A percentile compares a stretch with the other conserved stretches of the same genome.
Conservation (phyloP, 352 stramenopile species). For the Aphanomyces euteiches region DNA sequence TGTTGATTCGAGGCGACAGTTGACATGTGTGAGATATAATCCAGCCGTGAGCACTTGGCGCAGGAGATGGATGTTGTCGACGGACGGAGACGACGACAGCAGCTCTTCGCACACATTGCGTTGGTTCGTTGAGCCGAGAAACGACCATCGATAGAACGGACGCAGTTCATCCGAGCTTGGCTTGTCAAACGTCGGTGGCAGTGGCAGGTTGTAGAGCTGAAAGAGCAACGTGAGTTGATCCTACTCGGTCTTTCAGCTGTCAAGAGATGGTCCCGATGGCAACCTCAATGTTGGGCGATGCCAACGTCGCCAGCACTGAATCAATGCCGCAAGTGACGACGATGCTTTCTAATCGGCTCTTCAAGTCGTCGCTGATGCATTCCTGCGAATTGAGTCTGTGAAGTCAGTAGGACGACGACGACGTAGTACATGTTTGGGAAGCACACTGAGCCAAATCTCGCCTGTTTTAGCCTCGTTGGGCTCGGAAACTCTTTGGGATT, state of each 20-base stretch:
- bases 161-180: background rate
- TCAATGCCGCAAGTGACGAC: background rate
- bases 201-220: background rate
- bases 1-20: background rate
- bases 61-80: background rate
- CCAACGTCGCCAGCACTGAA: background rate
- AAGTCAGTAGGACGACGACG: background rate
- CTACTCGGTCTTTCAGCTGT: background rate
- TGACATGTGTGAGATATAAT: conserved; percentile 11
- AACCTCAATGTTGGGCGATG: conserved; percentile 17
- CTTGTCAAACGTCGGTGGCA: conserved; percentile 5
- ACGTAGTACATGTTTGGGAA: background rate
- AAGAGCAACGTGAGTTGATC: conserved; percentile 15
- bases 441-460: background rate
- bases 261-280: background rate
- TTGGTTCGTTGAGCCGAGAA: background rate
- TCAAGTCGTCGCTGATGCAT: conserved; percentile 3
- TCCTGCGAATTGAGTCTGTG: background rate
- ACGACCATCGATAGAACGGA: background rate
- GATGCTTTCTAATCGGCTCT: background rate
- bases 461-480: too few species aligned
- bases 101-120: background rate
- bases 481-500: too few species aligned
- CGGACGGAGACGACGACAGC: background rate
- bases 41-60: background rate